Evolutionary conservation across 345 rosid species (phyloP), one percentile per base, ranked within the genome.

Genomic region (Salix koriyanagi): DNA sequence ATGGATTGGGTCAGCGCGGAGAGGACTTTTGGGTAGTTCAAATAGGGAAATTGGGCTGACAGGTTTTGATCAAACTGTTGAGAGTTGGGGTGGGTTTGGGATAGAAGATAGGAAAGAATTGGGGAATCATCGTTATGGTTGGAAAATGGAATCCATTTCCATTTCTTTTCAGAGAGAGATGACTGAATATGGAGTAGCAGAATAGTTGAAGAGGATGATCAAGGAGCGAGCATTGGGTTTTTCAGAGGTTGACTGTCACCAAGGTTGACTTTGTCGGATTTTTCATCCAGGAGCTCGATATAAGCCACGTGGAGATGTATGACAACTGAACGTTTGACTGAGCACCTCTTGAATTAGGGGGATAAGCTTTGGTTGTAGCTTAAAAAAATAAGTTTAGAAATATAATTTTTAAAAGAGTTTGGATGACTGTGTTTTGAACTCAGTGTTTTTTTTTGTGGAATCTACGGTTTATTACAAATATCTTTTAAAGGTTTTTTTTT

Each of bases 21-120:
- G 1, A 62, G 34, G 19, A 79, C 41, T 46, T 73, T 60, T 4
- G 77, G 77, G 69, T 68, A 44, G 69, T n/a, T 60, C 21, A 79
- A 32, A 28, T 79, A 72, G 18, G 70, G 81, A 44, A 79, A 79
- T 60, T 68, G 81, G 14, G 77, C 15, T 8, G 18, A 44, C 1
- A 74, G 36, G 2, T 36, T 50, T 50, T 67, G 73, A 3, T 68
- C 64, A 37, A 73, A 34, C 36, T 77, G 69, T 21, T 73, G 26
- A 14, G 77, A 60, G 52, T 19, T 60, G 14, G 77, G 74, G 61
- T 73, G 70, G 4, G 44, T 23, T 18, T 79, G 68, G 39, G 50
- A 74, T 6, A 79, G 28, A 25, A 79, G 25, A 61, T 12, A 44
- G 28, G 70, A 73, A 69, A 79, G 70, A 64, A 79, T 16, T 61